Conservation (phyloP, 1,284 basidiomycete species). For the Trichosporon sp. region DNA sequence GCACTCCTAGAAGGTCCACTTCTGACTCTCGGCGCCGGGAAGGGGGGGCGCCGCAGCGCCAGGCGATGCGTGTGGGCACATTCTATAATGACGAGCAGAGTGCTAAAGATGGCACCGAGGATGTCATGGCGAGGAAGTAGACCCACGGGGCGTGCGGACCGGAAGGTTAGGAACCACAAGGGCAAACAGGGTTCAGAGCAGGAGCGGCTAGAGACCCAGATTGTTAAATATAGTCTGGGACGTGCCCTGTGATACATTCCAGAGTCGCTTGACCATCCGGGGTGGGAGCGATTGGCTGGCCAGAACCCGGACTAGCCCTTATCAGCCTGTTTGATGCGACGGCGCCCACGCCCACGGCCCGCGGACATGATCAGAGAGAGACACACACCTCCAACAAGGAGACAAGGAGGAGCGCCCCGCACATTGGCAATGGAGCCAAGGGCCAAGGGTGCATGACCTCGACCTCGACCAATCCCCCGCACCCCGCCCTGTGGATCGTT, state of each 20-base stretch:
- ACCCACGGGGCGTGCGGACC: neutral
- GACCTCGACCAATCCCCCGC: neutral
- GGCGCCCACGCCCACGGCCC: neutral
- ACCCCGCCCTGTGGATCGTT: neutral
- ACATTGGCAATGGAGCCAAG: neutral
- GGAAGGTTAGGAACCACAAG: neutral
- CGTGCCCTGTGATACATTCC: neutral
- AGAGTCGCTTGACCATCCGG: neutral
- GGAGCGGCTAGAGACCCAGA: neutral
- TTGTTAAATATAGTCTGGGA: slow-evolving; percentile 6
- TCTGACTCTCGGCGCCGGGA: neutral
- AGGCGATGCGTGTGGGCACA: neutral
- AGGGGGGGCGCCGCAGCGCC: neutral
- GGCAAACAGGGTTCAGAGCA: neutral
- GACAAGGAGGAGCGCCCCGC: neutral
- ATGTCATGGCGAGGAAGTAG: neutral
- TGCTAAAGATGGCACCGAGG: neutral
- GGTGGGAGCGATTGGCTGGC: neutral
- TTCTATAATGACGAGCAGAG: neutral
- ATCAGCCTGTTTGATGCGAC: neutral
- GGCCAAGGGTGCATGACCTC: no score
- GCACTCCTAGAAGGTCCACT: no score
- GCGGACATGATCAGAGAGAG: neutral
- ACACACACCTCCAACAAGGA: neutral
- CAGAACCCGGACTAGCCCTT: neutral